Percentiles rank a stretch among this genome's conserved stretches.
Conservation (phyloP, 371 early-diverging fungal genomes). For the Actinomortierella wolfii region DNA sequence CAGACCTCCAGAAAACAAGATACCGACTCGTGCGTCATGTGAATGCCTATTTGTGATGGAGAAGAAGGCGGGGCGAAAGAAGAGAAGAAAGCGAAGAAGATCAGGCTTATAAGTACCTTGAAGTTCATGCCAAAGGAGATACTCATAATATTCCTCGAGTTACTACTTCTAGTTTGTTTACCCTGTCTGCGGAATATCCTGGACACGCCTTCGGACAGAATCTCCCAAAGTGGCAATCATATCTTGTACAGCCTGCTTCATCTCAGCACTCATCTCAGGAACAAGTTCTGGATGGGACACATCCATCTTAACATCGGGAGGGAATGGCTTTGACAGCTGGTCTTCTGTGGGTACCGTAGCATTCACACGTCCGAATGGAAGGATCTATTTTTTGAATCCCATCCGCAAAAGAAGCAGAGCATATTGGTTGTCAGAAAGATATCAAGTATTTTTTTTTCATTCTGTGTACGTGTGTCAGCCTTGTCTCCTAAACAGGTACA, state of each 20-base stretch:
- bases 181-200: constrained; percentile 59
- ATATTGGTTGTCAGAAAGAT: background rate
- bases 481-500: no score
- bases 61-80: background rate
- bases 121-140: background rate
- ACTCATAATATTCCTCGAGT: background rate
- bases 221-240: constrained; percentile 52
- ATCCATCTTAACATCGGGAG: constrained; percentile 20
- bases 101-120: background rate
- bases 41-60: constrained; percentile 6
- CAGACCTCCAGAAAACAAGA: constrained; percentile 94
- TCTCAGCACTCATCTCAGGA: constrained; percentile 40
- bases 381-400: constrained; percentile 35
- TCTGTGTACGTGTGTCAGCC: no score
- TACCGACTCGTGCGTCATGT: constrained; percentile 66
- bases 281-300: constrained; percentile 32
- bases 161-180: constrained; percentile 15
- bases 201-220: constrained; percentile 60
- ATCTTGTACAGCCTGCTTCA: constrained; percentile 43
- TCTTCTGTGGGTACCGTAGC: constrained; percentile 39
- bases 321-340: constrained; percentile 31
- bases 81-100: background rate
- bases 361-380: constrained; percentile 61
- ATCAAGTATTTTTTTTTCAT: background rate
- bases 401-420: background rate